Percentiles rank a stretch among this genome's conserved stretches.
Evolutionary conservation across 169 alveolate genomes (phyloP).

Genomic region (Toxoplasma gondii): DNA sequence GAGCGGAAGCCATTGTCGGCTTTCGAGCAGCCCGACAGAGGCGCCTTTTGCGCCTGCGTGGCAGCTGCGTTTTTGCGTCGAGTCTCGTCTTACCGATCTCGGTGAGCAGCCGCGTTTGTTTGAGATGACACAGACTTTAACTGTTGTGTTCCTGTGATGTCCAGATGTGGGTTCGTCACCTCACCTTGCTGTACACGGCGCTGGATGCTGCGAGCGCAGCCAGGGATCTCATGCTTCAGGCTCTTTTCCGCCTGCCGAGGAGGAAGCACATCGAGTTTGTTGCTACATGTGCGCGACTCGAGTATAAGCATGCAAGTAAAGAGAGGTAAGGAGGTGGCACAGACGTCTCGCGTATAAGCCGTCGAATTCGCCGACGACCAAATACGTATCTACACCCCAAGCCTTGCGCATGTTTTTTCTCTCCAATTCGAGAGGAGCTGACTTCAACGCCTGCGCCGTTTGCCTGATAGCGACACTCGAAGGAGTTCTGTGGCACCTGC

Average conservation of each 20-base stretch:
- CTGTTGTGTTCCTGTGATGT: not conserved
- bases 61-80: too few species aligned
- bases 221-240: constrained; percentile 60
- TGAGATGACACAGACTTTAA: too few species aligned
- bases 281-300: constrained; percentile 66
- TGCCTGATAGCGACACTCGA: too few species aligned
- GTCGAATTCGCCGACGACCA: not conserved
- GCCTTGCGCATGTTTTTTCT: not conserved
- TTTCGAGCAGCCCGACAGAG: too few species aligned
- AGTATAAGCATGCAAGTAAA: constrained; percentile 55
- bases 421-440: not conserved
- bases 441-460: too few species aligned
- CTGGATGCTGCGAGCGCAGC: constrained; percentile 57
- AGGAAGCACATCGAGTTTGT: constrained; percentile 70
- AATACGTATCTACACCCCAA: not conserved
- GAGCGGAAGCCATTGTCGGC: too few species aligned
- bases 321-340: constrained; percentile 43
- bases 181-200: constrained; percentile 53
- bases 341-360: not conserved
- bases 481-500: too few species aligned
- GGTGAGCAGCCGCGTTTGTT: too few species aligned
- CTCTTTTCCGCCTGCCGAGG: constrained; percentile 61
- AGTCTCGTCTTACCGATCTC: too few species aligned
- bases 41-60: too few species aligned
- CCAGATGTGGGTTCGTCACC: constrained; percentile 72